These are phyloP conservation scores for Hepatocystis sp. DNA, from an alignment of 169 alveolate species.

Conservation along the genomic window DNA sequence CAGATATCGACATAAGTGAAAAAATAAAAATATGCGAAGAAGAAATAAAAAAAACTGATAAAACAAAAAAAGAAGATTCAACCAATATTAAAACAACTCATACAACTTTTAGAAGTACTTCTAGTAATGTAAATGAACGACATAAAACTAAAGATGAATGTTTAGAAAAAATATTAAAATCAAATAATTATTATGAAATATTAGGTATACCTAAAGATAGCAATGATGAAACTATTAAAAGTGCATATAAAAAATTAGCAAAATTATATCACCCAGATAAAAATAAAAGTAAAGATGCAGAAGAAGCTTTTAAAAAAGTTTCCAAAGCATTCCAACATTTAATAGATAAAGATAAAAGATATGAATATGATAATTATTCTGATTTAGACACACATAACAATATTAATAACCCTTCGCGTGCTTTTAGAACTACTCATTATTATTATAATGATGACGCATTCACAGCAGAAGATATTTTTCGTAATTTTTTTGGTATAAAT, in stretches of 20 bases:
- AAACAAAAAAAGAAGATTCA: constrained; percentile 16
- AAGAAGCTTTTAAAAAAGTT: constrained; percentile 96
- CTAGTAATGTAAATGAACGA: constrained; percentile 54
- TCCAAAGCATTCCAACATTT: constrained; percentile 94
- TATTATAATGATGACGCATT: constrained; percentile 80
- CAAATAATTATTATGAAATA: constrained; percentile 92
- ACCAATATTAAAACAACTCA: constrained; percentile 9
- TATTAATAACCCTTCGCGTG: constrained; percentile 42
- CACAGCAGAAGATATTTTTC: constrained; percentile 87
- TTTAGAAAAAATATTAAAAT: constrained; percentile 85
- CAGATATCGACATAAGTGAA: constrained; percentile 69
- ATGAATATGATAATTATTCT: constrained; percentile 90
- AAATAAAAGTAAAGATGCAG: constrained; percentile 95
- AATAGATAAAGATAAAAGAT: constrained; percentile 91
- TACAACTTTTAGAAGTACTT: constrained; percentile 12
- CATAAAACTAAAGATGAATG: constrained; percentile 47
- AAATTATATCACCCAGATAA: constrained; percentile 98
- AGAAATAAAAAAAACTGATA: constrained; percentile 45
- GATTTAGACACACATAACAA: too few relatives aligned
- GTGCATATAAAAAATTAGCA: constrained; percentile 96
- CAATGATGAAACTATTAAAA: constrained; percentile 90
- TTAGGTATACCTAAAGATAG: constrained; percentile 93
- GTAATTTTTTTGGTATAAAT: constrained; percentile 85
- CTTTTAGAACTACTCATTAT: constrained; percentile 80
- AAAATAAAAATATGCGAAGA: constrained; percentile 70